phyloP scores from a whole-genome alignment of 495 filamentous ascomycete species.

The Hypoxylon lenormandii region DNA sequence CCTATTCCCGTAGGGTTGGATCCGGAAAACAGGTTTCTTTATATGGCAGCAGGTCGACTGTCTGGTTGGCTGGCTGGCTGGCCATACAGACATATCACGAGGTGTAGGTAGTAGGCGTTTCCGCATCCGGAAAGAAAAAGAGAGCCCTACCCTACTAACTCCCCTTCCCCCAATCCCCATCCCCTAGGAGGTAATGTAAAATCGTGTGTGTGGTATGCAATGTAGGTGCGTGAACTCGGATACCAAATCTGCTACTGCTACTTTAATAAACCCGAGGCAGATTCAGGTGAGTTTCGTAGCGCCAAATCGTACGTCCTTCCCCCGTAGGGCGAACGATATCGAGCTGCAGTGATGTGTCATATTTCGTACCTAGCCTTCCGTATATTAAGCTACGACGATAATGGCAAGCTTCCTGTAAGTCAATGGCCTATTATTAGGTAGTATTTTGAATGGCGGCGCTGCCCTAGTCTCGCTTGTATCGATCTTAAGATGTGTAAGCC shows the following conservation, averaged over 20 bases:
- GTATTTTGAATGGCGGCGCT: neutral
- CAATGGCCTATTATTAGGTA: neutral
- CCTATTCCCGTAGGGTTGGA: slow-evolving; percentile 29
- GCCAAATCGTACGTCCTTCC: no score
- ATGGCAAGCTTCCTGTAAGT: neutral
- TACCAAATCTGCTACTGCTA: neutral
- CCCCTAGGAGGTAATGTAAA: no score
- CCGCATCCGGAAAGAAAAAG: slow-evolving; percentile 21
- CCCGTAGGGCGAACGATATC: neutral
- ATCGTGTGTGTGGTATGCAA: no score
- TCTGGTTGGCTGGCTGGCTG: no score
- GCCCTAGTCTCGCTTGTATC: neutral
- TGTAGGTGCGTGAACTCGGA: no score
- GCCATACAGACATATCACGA: slow-evolving; percentile 27
- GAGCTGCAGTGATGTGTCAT: neutral
- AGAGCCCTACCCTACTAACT: neutral
- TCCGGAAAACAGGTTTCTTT: slow-evolving; percentile 17
- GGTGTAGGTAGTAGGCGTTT: slow-evolving; percentile 7
- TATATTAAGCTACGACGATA: neutral
- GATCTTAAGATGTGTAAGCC: neutral
- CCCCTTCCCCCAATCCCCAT: no score
- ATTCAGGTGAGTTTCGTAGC: neutral
- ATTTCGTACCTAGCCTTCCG: neutral
- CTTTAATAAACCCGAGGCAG: neutral
- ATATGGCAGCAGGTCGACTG: slow-evolving; percentile 10